These are phyloP conservation scores for Berkeleyomyces rouxiae DNA, from an alignment of 2,329 filamentous ascomycete genomes.

Conservation along the genomic window DNA sequence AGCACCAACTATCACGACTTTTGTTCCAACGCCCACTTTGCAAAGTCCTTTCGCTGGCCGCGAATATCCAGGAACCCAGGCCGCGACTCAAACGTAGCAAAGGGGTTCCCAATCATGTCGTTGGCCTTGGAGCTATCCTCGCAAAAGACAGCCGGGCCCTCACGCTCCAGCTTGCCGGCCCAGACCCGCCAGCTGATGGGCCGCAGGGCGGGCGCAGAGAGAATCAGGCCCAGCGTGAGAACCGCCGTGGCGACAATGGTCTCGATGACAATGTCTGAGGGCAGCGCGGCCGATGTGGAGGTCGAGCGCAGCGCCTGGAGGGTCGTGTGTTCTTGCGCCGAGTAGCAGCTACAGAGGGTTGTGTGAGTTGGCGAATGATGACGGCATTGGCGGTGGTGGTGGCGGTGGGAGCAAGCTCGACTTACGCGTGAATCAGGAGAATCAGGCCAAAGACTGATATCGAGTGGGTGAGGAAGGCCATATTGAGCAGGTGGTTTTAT, in stretches of 20 bases:
- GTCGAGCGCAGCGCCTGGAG: constrained; percentile 44
- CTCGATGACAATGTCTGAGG: constrained; percentile 76
- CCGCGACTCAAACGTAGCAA: constrained; percentile 59
- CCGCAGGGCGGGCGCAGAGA: constrained; percentile 59
- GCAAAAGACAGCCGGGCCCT: constrained; percentile 37
- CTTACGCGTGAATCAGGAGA: constrained; percentile 72
- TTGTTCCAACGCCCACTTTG: constrained; percentile 45
- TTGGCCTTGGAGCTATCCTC: constrained; percentile 57
- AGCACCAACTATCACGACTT: constrained; percentile 2
- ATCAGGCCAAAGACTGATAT: constrained; percentile 51
- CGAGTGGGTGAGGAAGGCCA: constrained; percentile 7
- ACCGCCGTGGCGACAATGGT: constrained; percentile 63
- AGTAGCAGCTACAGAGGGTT: constrained; percentile 59
- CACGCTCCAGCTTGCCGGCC: constrained; percentile 68
- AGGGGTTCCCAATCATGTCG: constrained; percentile 62
- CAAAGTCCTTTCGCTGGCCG: constrained; percentile 62
- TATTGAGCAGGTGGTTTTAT: background rate
- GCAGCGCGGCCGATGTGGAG: constrained; percentile 38
- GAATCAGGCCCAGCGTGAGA: constrained; percentile 70
- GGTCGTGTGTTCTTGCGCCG: constrained; percentile 77
- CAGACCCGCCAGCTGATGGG: constrained; percentile 73
- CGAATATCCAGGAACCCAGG: constrained; percentile 79
- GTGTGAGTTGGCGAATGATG: background rate
- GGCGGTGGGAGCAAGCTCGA: background rate
- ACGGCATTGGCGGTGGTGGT: background rate